Conservation (phyloP, 352 stramenopile genomes). For the Phytophthora quininea region DNA sequence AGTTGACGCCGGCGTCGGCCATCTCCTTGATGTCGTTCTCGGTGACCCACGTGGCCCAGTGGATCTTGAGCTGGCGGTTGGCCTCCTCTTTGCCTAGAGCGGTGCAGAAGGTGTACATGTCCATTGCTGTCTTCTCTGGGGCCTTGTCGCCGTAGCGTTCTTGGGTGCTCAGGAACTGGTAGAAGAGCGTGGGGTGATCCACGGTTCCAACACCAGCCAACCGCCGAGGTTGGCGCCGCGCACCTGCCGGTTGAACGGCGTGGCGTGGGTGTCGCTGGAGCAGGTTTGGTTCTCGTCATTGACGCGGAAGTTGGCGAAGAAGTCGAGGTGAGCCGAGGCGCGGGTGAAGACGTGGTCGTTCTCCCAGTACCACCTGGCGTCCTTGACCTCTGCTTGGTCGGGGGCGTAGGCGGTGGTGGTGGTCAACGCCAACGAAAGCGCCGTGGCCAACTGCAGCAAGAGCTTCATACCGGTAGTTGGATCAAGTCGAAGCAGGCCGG, state of each 20-base stretch:
- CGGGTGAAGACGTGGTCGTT: slow-evolving; percentile 58
- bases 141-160: slow-evolving; percentile 77
- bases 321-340: slow-evolving; percentile 29
- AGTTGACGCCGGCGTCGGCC: slow-evolving; percentile 75
- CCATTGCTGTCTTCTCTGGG: slow-evolving; percentile 87
- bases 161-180: slow-evolving; percentile 93
- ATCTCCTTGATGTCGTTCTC: slow-evolving; percentile 92
- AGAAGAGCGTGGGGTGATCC: slow-evolving; percentile 96
- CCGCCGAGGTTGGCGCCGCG: slow-evolving; percentile 93
- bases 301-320: slow-evolving; percentile 61
- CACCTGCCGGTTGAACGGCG: slow-evolving; percentile 84
- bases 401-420: slow-evolving; percentile 11
- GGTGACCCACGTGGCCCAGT: slow-evolving; percentile 95
- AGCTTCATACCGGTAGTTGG: slow-evolving; percentile 22
- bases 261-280: slow-evolving; percentile 67
- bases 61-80: slow-evolving; percentile 92
- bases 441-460: slow-evolving; percentile 23
- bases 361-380: slow-evolving; percentile 74
- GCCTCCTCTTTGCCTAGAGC: slow-evolving; percentile 88
- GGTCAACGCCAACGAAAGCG: slow-evolving; percentile 20
- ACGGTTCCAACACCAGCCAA: slow-evolving; percentile 96
- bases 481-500: background rate
- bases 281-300: slow-evolving; percentile 72
- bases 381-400: slow-evolving; percentile 27
- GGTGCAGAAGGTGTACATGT: slow-evolving; percentile 92